Evolutionary conservation across 306 rosid species (phyloP).

Genomic region (Vigna angularis): DNA sequence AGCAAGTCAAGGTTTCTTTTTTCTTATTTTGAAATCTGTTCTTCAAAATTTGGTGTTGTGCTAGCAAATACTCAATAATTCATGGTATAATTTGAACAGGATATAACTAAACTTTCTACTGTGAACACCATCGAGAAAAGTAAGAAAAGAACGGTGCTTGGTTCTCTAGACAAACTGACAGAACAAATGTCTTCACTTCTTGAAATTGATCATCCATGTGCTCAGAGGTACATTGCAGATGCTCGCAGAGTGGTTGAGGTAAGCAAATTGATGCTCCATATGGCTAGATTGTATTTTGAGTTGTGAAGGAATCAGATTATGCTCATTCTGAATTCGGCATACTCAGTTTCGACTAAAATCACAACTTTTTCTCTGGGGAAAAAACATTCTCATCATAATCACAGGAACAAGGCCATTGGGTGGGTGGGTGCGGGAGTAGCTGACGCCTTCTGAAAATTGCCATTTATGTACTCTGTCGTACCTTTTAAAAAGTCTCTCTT

Average conservation of each 20-base stretch:
- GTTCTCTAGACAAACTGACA: constrained; percentile 69
- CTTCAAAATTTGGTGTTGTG: constrained; percentile 1
- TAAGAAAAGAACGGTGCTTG: constrained; percentile 70
- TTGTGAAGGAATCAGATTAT: constrained; percentile 2
- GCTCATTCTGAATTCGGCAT: constrained; percentile 16
- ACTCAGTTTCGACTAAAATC: neutral
- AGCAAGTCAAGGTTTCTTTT: constrained; percentile 73
- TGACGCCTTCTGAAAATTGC: neutral
- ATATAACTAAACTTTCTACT: constrained; percentile 63
- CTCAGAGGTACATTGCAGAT: constrained; percentile 69
- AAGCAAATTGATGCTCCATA: constrained; percentile 8
- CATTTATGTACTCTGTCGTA: constrained; percentile 14
- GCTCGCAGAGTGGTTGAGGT: constrained; percentile 73
- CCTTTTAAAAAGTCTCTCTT: neutral
- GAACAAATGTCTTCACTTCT: constrained; percentile 87
- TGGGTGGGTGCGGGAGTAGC: too few species aligned
- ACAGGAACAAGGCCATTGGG: neutral
- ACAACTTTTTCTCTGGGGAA: neutral
- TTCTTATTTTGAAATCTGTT: constrained; percentile 26
- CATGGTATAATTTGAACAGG: constrained; percentile 52
- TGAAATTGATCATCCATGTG: constrained; percentile 83
- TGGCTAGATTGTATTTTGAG: neutral
- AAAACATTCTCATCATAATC: neutral
- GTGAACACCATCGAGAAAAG: constrained; percentile 60
- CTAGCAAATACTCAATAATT: constrained; percentile 4